Base-by-base conservation (phyloP, 2,329 filamentous ascomycete genomes). In the Colletotrichum liaoningense region DNA sequence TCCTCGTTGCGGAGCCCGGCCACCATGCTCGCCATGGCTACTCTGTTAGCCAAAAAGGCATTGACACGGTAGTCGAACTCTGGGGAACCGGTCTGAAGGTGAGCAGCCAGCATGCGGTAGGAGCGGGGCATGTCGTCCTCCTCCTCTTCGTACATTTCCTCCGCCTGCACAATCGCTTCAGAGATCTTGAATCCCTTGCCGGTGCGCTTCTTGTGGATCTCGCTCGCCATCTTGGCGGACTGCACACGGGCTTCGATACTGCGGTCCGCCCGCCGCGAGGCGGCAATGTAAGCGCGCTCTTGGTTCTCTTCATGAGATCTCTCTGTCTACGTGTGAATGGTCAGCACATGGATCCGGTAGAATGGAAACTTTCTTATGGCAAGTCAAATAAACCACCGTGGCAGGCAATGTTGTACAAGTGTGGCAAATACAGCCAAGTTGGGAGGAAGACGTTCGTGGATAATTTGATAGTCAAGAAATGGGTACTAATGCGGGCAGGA, bases 61-160 rank as follows among this genome's bases (percentile, higher is more conserved):
- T 90, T 89, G 4, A 93, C 83, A 54, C 90, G 86, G 33, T 88
- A 86, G 79, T 93, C 93, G 80, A 93, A 88, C 73, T 91, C 88
- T 30, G 86, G 81, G 1, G 90, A 91, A 19, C 85, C 85, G 2
- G 89, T 92, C 76, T 91, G 88, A 72, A 93, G 84, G 77, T 92
- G 88, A 3, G 90, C 87, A 16, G 90, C 90, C 38, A 94, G 84
- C 16, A 90, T 85, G 71, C 91, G 88, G 79, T 92, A 93, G 67
- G 91, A 90, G 73, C 90, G 88, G 1, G 93, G 91, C 28, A 94
- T 80, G 69, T 95, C 93, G 77, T 97, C 94, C 66, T 97, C 95
- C 79, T 97, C 94, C 82, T 98, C 95, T 79, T 98, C 95, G 80
- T 98, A 98, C 94, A 98, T 97, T 81, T 97, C 95, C 81, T 98